Conservation (phyloP, 495 filamentous ascomycete genomes). For the Talaromyces ruber region DNA sequence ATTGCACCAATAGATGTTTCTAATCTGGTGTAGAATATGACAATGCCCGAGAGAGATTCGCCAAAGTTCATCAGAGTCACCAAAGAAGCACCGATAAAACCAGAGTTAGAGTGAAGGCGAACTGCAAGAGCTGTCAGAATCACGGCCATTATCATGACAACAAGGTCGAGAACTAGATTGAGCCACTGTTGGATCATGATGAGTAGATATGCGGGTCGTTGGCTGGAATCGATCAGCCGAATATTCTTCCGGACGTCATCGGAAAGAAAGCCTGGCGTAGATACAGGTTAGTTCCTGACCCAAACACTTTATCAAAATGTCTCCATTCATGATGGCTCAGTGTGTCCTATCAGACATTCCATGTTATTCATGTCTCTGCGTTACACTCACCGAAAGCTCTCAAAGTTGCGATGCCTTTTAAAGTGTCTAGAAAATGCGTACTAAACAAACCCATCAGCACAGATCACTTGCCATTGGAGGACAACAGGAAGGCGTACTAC, state of each 20-base stretch:
- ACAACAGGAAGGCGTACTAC: slow-evolving; percentile 23
- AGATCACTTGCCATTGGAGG: neutral
- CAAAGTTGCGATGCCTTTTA: slow-evolving; percentile 61
- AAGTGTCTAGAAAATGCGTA: slow-evolving; percentile 57
- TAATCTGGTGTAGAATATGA: slow-evolving; percentile 47
- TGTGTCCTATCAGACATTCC: neutral
- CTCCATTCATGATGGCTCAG: neutral
- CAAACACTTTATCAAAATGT: neutral
- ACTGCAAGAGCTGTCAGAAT: slow-evolving; percentile 38
- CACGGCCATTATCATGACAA: slow-evolving; percentile 50
- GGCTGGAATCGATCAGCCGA: slow-evolving; percentile 48
- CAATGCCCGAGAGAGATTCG: slow-evolving; percentile 37
- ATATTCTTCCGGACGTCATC: slow-evolving; percentile 37
- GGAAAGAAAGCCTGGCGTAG: neutral
- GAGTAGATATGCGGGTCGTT: slow-evolving; percentile 46
- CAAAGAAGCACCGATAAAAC: slow-evolving; percentile 48
- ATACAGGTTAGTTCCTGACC: neutral
- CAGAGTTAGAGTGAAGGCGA: slow-evolving; percentile 32
- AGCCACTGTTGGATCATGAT: slow-evolving; percentile 65
- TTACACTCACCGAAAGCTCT: slow-evolving; percentile 57
- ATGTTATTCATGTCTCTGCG: slow-evolving; percentile 32
- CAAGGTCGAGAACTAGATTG: slow-evolving; percentile 50
- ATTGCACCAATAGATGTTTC: slow-evolving; percentile 53
- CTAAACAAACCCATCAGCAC: neutral
- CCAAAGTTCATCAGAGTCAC: slow-evolving; percentile 47